These are phyloP conservation scores for Gossypium longicalyx DNA, from an alignment of 345 rosid genomes.

Conservation along the genomic window DNA sequence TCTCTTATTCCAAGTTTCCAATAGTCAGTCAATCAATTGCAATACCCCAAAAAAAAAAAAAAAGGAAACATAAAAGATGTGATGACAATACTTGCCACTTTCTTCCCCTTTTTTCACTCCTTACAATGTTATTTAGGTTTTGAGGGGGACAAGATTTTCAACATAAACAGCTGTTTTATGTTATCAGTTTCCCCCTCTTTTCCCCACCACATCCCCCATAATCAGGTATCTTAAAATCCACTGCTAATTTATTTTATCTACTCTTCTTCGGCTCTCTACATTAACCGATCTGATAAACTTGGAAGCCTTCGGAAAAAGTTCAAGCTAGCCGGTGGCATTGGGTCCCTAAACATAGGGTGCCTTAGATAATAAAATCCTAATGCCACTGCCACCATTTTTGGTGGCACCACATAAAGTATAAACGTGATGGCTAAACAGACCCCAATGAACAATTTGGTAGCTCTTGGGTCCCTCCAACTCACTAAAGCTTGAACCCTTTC, in stretches of 20 bases:
- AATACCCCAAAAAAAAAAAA: neutral
- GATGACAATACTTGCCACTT: slow-evolving; percentile 19
- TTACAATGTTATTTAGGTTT: neutral
- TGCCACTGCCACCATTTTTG: slow-evolving; percentile 97
- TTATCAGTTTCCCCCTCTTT: neutral
- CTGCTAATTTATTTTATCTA: neutral
- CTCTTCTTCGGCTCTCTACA: slow-evolving; percentile 48
- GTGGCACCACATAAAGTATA: slow-evolving; percentile 66
- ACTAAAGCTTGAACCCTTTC: slow-evolving; percentile 86
- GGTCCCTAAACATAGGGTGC: slow-evolving; percentile 94
- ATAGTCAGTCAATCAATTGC: slow-evolving; percentile 8
- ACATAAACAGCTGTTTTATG: slow-evolving; percentile 17
- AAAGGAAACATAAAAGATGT: neutral
- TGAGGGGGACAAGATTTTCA: slow-evolving; percentile 23
- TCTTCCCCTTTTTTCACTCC: slow-evolving; percentile 16
- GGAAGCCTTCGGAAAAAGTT: slow-evolving; percentile 95
- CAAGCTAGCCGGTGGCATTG: slow-evolving; percentile 83
- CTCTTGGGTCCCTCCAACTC: slow-evolving; percentile 99
- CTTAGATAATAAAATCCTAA: slow-evolving; percentile 86
- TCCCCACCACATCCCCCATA: slow-evolving; percentile 1
- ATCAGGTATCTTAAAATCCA: slow-evolving; percentile 17
- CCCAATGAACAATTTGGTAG: slow-evolving; percentile 80
- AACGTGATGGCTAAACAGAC: slow-evolving; percentile 69
- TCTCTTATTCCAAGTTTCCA: slow-evolving; percentile 35
- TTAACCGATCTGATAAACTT: slow-evolving; percentile 79